Percentiles rank a stretch among this genome's conserved stretches.
These are phyloP conservation scores for Daldinia bambusicola DNA, from an alignment of 495 filamentous ascomycete genomes.

Conservation along the genomic window DNA sequence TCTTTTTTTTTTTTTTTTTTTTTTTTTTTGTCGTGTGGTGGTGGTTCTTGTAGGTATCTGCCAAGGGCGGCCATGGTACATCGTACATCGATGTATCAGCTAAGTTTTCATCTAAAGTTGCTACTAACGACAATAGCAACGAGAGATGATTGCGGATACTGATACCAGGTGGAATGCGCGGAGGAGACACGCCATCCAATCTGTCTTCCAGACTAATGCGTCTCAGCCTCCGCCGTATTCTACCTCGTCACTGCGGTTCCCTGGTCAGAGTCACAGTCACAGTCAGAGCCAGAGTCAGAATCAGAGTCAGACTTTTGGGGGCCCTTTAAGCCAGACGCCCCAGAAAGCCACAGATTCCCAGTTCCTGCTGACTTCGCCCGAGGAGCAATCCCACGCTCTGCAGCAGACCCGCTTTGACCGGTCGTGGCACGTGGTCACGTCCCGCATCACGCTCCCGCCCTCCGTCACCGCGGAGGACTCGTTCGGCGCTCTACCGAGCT, in stretches of 20 bases:
- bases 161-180: slow-evolving; percentile 54
- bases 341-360: slow-evolving; percentile 30
- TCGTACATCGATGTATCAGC: slow-evolving; percentile 22
- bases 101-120: slow-evolving; percentile 18
- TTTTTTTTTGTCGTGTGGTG: not conserved
- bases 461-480: slow-evolving; percentile 56
- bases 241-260: slow-evolving; percentile 50
- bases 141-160: slow-evolving; percentile 39
- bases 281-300: slow-evolving; percentile 46
- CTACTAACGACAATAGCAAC: slow-evolving; percentile 29
- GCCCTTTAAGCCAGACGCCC: slow-evolving; percentile 37
- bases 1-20: not conserved
- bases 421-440: slow-evolving; percentile 75
- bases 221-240: slow-evolving; percentile 58
- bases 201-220: slow-evolving; percentile 60
- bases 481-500: slow-evolving; percentile 55
- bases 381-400: slow-evolving; percentile 42
- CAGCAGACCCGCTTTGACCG: slow-evolving; percentile 73
- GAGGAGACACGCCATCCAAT: slow-evolving; percentile 59
- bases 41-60: not conserved
- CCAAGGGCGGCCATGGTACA: slow-evolving; percentile 21
- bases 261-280: slow-evolving; percentile 53
- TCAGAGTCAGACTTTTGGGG: slow-evolving; percentile 54
- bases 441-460: slow-evolving; percentile 67
- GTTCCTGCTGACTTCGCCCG: slow-evolving; percentile 33